phyloP scores from a whole-genome alignment of 1,284 basidiomycete genomes.

The Apiotrichum gamsii region DNA sequence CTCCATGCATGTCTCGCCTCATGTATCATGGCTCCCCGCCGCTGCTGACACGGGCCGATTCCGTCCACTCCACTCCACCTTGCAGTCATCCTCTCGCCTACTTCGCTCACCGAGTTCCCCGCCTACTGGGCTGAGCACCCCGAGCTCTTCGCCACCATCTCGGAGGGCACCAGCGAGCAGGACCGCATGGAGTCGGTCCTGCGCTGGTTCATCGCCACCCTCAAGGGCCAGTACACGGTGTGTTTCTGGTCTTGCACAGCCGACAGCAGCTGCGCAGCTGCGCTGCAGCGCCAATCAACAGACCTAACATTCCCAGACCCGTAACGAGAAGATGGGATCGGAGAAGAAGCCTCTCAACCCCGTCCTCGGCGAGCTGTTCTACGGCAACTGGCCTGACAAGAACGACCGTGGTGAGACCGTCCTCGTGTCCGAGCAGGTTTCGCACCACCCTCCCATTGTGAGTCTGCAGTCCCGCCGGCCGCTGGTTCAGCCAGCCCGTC shows the following conservation, averaged over 20 bases:
- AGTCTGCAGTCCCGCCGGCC: no score
- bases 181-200: conserved; percentile 69
- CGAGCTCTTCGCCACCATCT: conserved; percentile 73
- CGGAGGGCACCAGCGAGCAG: conserved; percentile 64
- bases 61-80: not conserved
- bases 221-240: conserved; percentile 87
- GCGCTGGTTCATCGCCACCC: conserved; percentile 86
- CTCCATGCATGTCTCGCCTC: not conserved
- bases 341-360: conserved; percentile 99
- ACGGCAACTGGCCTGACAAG: conserved; percentile 80
- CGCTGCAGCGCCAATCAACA: no score
- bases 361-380: conserved; percentile 91
- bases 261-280: no score
- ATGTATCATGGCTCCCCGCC: not conserved
- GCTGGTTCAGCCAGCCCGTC: no score
- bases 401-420: conserved; percentile 74
- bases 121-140: conserved; percentile 92
- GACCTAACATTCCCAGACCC: conserved; percentile 56
- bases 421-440: conserved; percentile 93
- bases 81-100: conserved; percentile 72
- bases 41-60: not conserved
- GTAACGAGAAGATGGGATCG: conserved; percentile 87
- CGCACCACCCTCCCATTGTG: conserved; percentile 80
- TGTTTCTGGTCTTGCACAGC: conserved; percentile 19
- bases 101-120: conserved; percentile 66